These are phyloP conservation scores for Blepharisma stoltei DNA, from an alignment of 73 alveolate species.

Conservation along the genomic window DNA sequence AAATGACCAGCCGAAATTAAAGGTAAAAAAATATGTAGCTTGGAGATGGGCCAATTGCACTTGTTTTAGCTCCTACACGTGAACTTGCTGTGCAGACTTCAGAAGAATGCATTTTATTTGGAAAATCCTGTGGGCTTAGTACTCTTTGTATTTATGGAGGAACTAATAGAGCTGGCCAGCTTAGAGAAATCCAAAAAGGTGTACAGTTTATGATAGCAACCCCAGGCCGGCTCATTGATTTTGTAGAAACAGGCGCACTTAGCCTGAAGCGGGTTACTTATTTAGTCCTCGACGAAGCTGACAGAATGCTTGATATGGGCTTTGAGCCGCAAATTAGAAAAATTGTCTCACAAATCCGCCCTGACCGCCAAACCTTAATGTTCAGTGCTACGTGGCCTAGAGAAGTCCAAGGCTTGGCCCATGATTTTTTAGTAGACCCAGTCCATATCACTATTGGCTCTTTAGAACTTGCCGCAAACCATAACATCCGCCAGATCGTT, in stretches of 20 bases:
- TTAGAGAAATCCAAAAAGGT: conserved; percentile 86
- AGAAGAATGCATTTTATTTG: neutral
- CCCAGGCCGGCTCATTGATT: conserved; percentile 98
- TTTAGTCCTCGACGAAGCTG: conserved; percentile 99
- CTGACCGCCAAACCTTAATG: conserved; percentile 89
- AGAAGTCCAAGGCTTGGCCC: conserved; percentile 84
- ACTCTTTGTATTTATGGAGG: conserved; percentile 95
- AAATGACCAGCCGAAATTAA: conserved; percentile 62
- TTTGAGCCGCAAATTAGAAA: conserved; percentile 94
- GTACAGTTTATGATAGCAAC: conserved; percentile 95
- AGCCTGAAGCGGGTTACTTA: conserved; percentile 89
- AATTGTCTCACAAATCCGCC: conserved; percentile 78
- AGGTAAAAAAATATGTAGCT: conserved; percentile 47
- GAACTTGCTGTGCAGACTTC: conserved; percentile 80
- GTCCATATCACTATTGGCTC: too few species aligned
- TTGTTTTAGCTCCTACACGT: conserved; percentile 96
- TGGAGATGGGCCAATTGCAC: conserved; percentile 92
- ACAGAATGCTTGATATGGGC: conserved; percentile 98
- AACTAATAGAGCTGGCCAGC: conserved; percentile 85
- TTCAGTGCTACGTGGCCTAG: conserved; percentile 97
- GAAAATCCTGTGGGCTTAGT: conserved; percentile 73
- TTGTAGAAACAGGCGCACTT: conserved; percentile 80
- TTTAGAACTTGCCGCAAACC: too few species aligned
- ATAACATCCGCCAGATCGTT: too few species aligned
- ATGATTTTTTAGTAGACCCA: too few species aligned